Percentiles rank a stretch among this genome's conserved stretches.
Conservation (phyloP, 441 rosid genomes). For the Populus trichocarpa region DNA sequence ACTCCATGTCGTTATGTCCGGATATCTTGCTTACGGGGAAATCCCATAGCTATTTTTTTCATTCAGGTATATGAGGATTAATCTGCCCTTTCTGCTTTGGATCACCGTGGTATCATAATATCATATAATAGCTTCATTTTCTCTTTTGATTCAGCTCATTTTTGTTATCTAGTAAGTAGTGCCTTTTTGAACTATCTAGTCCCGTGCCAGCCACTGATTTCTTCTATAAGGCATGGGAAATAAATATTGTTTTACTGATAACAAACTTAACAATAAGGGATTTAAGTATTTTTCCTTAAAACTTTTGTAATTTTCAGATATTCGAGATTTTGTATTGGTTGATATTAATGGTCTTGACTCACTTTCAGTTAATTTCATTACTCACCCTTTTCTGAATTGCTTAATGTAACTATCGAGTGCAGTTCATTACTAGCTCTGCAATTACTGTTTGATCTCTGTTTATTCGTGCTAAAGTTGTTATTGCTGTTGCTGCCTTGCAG, state of each 20-base stretch:
- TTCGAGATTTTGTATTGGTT: background rate
- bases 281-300: background rate
- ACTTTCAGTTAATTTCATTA: background rate
- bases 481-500: conserved; percentile 34
- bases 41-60: conserved; percentile 83
- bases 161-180: background rate
- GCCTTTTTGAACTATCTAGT: background rate
- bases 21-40: conserved; percentile 86
- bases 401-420: background rate
- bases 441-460: conserved; percentile 7
- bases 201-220: background rate
- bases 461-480: conserved; percentile 14
- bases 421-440: background rate
- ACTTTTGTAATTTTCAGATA: background rate
- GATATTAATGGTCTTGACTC: conserved; percentile 1
- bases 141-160: background rate
- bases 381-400: background rate
- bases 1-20: conserved; percentile 79
- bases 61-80: conserved; percentile 53
- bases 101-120: background rate
- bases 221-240: background rate
- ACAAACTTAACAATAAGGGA: background rate
- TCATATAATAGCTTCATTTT: background rate
- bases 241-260: background rate
- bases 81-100: conserved; percentile 2